Base-by-base conservation (phyloP, 2,329 filamentous ascomycete species). In the Botrytis elliptica region DNA sequence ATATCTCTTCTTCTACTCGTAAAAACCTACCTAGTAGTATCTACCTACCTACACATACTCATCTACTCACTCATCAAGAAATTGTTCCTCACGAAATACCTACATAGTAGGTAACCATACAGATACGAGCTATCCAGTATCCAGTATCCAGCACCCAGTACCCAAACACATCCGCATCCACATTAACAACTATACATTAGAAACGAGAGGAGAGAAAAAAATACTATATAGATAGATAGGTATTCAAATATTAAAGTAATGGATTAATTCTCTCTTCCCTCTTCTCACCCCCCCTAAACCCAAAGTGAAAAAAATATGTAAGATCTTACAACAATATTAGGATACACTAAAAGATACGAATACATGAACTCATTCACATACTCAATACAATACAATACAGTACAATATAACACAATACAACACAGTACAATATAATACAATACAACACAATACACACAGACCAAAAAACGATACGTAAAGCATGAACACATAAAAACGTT, bases 401-500 rank as follows among this genome's bases (percentile, higher is more conserved):
- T 29, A 29, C 29, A 29, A 29, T 29, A 29, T 29, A 29, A 29
- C 40, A 68, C 36, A 68, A 22, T 25, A 49, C 46, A 49, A 25
- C 4, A 49, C 33, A 52, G 36, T 38, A 52, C 46, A 68, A 29
- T 29, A 29, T 29, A 29, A 29, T 29, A 68, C 36, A 68, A 22
- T 25, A 49, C 46, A 49, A 25, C 4, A 49, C 33, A 52, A 46
- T 38, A 52, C 46, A 68, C 36, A 40, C 0, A 55, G 33, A 55
- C 29, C 22, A n/a, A 9, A 42, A 33, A 33, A 52, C 29, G 8
- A 52, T 7, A 16, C 9, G 16, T 36, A 67, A 22, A 40, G 46
- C 65, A 67, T 67, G 25, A 55, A 55, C 46, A 67, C 46, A 67
- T 55, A 40, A 68, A 33, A n/a, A 68, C 49, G 36, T 69, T 42